Conservation (phyloP, 345 rosid species). For the Turritis glabra region DNA sequence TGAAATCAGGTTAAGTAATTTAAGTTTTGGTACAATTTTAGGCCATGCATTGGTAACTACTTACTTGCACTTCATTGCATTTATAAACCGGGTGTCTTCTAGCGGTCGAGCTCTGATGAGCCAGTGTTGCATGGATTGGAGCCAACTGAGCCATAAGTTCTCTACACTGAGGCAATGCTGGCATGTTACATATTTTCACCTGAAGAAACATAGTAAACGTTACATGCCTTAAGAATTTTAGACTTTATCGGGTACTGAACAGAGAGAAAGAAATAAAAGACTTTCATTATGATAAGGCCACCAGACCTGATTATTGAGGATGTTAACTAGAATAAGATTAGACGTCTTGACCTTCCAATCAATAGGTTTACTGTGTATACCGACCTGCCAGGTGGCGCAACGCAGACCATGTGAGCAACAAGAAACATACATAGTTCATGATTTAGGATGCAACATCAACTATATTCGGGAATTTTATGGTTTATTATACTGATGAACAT, state of each 20-base stretch:
- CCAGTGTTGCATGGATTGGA: conserved; percentile 68
- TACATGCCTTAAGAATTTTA: neutral
- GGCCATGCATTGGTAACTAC: conserved; percentile 16
- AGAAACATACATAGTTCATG: conserved; percentile 10
- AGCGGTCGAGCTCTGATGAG: conserved; percentile 58
- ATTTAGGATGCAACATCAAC: conserved; percentile 1
- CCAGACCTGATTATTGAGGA: conserved; percentile 77
- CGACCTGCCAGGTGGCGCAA: conserved; percentile 55
- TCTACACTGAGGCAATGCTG: conserved; percentile 60
- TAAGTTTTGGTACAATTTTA: conserved; percentile 1
- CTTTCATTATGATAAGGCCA: neutral
- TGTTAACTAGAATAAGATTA: conserved; percentile 71
- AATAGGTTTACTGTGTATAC: conserved; percentile 69
- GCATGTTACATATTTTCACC: conserved; percentile 45
- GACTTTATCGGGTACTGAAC: neutral
- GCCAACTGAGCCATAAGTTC: conserved; percentile 77
- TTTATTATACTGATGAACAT: conserved; percentile 15
- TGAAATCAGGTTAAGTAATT: neutral
- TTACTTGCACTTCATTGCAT: conserved; percentile 87
- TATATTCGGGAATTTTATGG: neutral
- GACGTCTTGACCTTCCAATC: conserved; percentile 84
- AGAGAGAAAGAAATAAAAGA: conserved; percentile 10
- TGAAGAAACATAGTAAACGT: conserved; percentile 30
- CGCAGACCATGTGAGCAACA: neutral
- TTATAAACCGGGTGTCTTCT: conserved; percentile 77